Evolutionary conservation across 305 asterid genomes (phyloP).

Genomic region (Withania somnifera): DNA sequence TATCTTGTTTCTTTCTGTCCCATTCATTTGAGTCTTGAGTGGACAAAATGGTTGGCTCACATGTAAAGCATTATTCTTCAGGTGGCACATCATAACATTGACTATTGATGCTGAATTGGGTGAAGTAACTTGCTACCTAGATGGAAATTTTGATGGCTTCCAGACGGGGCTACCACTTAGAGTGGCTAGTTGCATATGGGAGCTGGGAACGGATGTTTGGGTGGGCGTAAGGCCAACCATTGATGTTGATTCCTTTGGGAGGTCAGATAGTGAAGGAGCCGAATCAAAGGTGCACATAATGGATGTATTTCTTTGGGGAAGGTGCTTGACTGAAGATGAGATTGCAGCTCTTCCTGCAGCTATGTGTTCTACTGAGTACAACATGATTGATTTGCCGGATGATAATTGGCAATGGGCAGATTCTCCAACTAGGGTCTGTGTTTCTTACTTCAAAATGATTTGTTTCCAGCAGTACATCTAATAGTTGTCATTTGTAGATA

Average conservation of each 20-base stretch:
- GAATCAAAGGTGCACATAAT: slow-evolving; percentile 96
- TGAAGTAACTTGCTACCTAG: slow-evolving; percentile 90
- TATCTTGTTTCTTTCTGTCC: not conserved
- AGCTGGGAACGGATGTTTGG: slow-evolving; percentile 90
- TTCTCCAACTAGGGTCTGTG: slow-evolving; percentile 90
- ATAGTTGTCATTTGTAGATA: not conserved
- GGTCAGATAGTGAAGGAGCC: slow-evolving; percentile 97
- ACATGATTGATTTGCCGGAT: slow-evolving; percentile 63
- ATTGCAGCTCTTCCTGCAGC: slow-evolving; percentile 74
- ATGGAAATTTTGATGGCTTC: slow-evolving; percentile 93
- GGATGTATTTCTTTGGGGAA: slow-evolving; percentile 98
- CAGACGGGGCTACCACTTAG: slow-evolving; percentile 82
- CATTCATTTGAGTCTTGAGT: not conserved
- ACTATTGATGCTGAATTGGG: slow-evolving; percentile 92
- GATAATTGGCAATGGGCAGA: slow-evolving; percentile 99
- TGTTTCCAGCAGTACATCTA: not conserved
- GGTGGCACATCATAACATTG: slow-evolving; percentile 98
- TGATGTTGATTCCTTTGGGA: slow-evolving; percentile 95
- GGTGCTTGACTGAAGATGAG: slow-evolving; percentile 93
- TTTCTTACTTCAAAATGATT: slow-evolving; percentile 1
- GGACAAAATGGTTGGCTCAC: not conserved
- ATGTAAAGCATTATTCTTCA: slow-evolving; percentile 26
- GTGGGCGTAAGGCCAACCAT: slow-evolving; percentile 87
- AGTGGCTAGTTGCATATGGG: slow-evolving; percentile 77
- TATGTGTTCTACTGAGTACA: slow-evolving; percentile 72